Evolutionary conservation across 2,329 filamentous ascomycete species (phyloP).

Genomic region (Talaromyces sp.): DNA sequence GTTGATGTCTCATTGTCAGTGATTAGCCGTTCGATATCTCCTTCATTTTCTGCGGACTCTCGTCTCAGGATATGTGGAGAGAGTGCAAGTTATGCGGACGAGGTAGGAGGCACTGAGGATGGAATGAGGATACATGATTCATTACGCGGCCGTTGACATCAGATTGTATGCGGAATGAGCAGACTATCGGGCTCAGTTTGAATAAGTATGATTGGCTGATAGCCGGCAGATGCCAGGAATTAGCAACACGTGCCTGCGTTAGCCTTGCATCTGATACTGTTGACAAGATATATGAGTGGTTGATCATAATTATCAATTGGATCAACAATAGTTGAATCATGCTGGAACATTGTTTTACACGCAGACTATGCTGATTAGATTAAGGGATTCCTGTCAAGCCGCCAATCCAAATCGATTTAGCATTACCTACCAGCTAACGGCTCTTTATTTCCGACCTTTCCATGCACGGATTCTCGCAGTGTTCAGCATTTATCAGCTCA

Average conservation of each 20-base stretch:
- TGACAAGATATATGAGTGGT: neutral
- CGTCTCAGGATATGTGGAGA: neutral
- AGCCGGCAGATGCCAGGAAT: neutral
- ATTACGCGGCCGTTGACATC: conserved; percentile 14
- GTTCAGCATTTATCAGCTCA: neutral
- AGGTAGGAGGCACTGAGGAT: neutral
- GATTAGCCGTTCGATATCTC: neutral
- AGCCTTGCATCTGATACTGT: conserved; percentile 1
- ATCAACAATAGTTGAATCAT: neutral
- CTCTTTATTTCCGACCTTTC: neutral
- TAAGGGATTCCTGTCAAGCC: neutral
- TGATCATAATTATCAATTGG: neutral
- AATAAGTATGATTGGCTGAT: neutral
- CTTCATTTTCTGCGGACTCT: neutral
- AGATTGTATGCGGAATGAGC: conserved; percentile 4
- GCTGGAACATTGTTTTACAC: neutral
- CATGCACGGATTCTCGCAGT: neutral
- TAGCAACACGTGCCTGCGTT: conserved; percentile 11
- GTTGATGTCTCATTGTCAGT: neutral
- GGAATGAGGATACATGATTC: conserved; percentile 2
- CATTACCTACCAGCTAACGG: neutral
- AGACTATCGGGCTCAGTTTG: neutral
- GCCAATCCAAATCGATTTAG: neutral
- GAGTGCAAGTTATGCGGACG: neutral
- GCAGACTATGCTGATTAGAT: neutral